Evolutionary conservation across 176 grass and related monocot genomes (phyloP).

Genomic region (Guadua angustifolia): DNA sequence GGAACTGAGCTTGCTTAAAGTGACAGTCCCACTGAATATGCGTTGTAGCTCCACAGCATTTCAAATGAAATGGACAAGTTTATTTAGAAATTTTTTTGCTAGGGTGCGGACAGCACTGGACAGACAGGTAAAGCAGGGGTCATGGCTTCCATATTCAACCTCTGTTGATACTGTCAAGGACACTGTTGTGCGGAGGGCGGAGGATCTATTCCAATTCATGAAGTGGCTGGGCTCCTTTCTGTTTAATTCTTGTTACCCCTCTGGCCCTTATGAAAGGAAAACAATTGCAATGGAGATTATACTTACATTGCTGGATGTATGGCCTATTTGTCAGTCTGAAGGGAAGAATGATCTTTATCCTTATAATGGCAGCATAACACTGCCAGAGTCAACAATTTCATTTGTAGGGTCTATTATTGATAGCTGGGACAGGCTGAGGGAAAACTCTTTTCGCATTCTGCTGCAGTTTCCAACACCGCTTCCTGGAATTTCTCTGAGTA

Average conservation of each 20-base stretch:
- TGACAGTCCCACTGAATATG: conserved; percentile 91
- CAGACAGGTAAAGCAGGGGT: conserved; percentile 82
- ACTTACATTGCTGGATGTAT: conserved; percentile 86
- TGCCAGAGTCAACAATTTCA: conserved; percentile 86
- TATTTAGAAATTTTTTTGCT: conserved; percentile 90
- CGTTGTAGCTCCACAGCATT: conserved; percentile 92
- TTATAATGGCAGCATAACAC: conserved; percentile 73
- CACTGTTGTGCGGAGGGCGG: conserved; percentile 48
- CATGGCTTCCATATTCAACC: conserved; percentile 58
- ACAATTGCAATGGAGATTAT: conserved; percentile 99
- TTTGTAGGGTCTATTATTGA: conserved; percentile 95
- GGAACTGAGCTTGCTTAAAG: conserved; percentile 82
- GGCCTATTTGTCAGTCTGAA: conserved; percentile 74
- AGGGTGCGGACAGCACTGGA: conserved; percentile 96
- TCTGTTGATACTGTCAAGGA: conserved; percentile 45
- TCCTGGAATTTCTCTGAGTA: conserved; percentile 82
- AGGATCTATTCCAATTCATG: conserved; percentile 89
- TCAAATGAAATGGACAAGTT: conserved; percentile 98
- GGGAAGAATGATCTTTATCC: conserved; percentile 70
- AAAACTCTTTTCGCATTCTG: conserved; percentile 86
- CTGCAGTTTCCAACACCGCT: conserved; percentile 92
- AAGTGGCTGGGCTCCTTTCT: conserved; percentile 89
- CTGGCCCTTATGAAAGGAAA: conserved; percentile 98
- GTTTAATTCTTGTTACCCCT: conserved; percentile 95
- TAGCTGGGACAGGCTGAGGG: conserved; percentile 93